Base-by-base conservation (phyloP, 257 asterid genomes). In the Rhazya stricta region DNA sequence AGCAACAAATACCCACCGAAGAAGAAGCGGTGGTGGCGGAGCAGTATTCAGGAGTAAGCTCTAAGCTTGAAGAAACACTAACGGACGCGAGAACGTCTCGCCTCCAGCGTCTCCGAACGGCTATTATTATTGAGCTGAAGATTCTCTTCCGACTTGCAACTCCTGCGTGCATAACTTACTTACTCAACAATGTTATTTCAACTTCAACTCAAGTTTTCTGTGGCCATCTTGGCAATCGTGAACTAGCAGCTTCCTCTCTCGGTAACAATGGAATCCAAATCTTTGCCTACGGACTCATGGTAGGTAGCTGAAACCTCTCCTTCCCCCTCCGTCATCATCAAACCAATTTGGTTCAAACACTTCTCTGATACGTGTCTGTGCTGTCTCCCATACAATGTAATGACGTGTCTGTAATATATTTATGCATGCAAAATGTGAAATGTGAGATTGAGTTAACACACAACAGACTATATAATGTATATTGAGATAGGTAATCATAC, bases 181-280 rank as follows among this genome's bases (percentile, higher is more conserved):
- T 81, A 70, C 83, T 84, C 36, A 84, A 81, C 74, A 81, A 73
- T 69, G 56, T 81, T 10, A 76, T 72, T 23, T 81, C 85, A 13
- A 60, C 79, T 72, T 79, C 87, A 10, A 81, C 87, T 1, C 87
- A 78, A 72, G 74, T 84, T 21, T 83, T 78, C 56, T 83, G 85
- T 69, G 87, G 87, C 21, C 87, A 83, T 69, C 85, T 83, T 3
- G 85, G 87, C 2, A 83, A 78, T 65, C 75, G 75, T 58, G 71
- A 81, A 16, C 83, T 80, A 0, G 85, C 87, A 21, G 87, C 85
- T 25, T 71, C 83, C 36, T 79, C 85, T 13, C 83, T 84, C 9
- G 87, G 83, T n/a, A 84, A 84, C 66, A 80, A 78, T 67, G 87
- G 85, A 18, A 57, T 84, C 67, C 85, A 81, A 67, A 60, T 84